Conservation (phyloP, 2,329 filamentous ascomycete species). For the Capronia americana region DNA sequence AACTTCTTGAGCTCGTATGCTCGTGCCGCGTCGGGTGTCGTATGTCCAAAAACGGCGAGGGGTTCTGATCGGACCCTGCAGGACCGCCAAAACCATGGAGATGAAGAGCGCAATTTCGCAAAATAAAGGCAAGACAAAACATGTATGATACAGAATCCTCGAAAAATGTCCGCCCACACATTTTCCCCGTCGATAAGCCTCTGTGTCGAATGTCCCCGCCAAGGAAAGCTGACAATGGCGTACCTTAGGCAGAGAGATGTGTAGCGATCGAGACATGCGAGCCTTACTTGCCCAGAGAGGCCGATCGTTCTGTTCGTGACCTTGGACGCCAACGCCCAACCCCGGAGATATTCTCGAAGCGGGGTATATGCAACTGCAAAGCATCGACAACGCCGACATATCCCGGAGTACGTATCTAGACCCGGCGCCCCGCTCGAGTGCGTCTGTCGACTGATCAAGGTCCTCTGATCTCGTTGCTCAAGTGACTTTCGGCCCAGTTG, state of each 20-base stretch:
- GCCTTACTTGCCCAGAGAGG: conserved; percentile 1
- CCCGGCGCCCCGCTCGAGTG: background rate
- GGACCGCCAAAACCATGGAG: background rate
- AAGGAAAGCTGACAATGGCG: conserved; percentile 4
- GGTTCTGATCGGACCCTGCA: background rate
- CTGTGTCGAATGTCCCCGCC: conserved; percentile 1
- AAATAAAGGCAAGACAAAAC: conserved; percentile 11
- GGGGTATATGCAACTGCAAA: conserved; percentile 22
- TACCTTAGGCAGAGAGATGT: conserved; percentile 7
- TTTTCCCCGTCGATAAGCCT: conserved; percentile 5
- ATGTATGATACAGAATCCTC: conserved; percentile 24
- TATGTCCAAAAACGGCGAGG: conserved; percentile 3
- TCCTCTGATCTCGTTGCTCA: background rate
- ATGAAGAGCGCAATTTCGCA: background rate
- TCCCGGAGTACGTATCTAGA: background rate
- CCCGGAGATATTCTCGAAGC: conserved; percentile 8
- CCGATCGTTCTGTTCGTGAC: conserved; percentile 2
- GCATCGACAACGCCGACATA: conserved; percentile 4
- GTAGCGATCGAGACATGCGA: conserved; percentile 1
- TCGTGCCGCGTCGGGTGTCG: conserved; percentile 15
- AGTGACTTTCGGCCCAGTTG: background rate
- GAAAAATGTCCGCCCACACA: conserved; percentile 10
- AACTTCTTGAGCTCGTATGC: conserved; percentile 11
- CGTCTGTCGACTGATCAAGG: background rate
- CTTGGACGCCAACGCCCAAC: conserved; percentile 16